phyloP scores from a whole-genome alignment of 2,329 filamentous ascomycete genomes.

The Aspergillus quadrilineatus region DNA sequence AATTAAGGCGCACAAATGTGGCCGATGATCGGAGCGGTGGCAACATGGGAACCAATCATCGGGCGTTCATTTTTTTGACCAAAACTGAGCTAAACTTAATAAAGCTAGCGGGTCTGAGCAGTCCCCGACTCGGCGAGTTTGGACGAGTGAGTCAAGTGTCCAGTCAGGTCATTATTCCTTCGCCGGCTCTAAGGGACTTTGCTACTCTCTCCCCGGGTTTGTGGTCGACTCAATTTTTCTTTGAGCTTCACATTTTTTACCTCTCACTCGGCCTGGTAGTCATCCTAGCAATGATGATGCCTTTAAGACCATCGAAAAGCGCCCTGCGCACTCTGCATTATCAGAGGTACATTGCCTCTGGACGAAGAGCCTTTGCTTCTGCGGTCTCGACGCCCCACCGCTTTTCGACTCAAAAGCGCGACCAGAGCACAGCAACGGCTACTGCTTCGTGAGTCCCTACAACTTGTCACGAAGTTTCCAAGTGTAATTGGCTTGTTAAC shows the following conservation, averaged over 20 bases:
- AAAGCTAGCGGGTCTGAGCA: background rate
- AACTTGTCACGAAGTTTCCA: background rate
- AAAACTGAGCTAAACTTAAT: constrained; percentile 16
- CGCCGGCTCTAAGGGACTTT: constrained; percentile 26
- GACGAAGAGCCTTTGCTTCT: constrained; percentile 44
- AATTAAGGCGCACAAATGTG: background rate
- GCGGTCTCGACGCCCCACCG: constrained; percentile 49
- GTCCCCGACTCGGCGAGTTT: constrained; percentile 3
- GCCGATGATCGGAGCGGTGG: constrained; percentile 34
- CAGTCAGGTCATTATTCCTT: constrained; percentile 17
- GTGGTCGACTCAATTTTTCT: constrained; percentile 18
- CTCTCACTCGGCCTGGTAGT: constrained; percentile 31
- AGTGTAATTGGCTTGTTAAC: constrained; percentile 16
- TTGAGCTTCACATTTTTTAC: constrained; percentile 21
- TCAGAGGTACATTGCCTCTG: constrained; percentile 41
- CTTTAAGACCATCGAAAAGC: constrained; percentile 50
- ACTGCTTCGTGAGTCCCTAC: constrained; percentile 52
- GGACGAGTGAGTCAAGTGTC: constrained; percentile 8
- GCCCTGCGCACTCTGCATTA: constrained; percentile 49
- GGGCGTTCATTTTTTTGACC: constrained; percentile 26
- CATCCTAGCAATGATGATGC: constrained; percentile 48
- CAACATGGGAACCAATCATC: constrained; percentile 26
- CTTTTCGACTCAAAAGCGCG: constrained; percentile 44
- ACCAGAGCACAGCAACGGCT: constrained; percentile 50
- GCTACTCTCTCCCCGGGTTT: constrained; percentile 19